A percentile compares a stretch with the other conserved stretches of the same genome.
These are phyloP conservation scores for Cyberlindnera saturnus DNA, from an alignment of 805 yeast species.

Conservation along the genomic window DNA sequence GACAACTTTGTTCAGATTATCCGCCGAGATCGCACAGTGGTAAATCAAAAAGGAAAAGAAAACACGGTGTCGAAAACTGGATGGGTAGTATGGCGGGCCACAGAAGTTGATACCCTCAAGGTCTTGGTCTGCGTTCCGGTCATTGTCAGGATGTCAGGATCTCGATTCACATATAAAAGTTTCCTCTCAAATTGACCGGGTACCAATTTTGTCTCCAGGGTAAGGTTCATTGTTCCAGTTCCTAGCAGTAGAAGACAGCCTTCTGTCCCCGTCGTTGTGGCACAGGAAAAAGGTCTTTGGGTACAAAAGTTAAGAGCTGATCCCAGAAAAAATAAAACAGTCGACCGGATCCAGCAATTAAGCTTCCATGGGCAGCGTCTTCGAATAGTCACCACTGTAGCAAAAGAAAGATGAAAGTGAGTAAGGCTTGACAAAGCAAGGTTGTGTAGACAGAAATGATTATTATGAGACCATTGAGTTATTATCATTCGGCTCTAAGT, in stretches of 20 bases:
- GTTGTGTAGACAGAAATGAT: neutral
- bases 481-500: neutral
- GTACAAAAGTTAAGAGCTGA: too few species aligned
- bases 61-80: constrained; percentile 15
- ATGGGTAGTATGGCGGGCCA: constrained; percentile 19
- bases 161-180: constrained; percentile 20
- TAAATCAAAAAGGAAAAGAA: neutral
- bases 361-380: too few species aligned
- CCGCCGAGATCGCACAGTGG: neutral
- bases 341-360: too few species aligned
- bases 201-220: too few species aligned
- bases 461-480: neutral
- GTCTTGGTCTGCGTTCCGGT: constrained; percentile 6
- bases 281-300: too few species aligned
- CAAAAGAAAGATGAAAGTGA: too few species aligned
- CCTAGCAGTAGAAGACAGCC: too few species aligned
- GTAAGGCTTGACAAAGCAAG: too few species aligned
- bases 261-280: too few species aligned
- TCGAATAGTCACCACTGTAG: too few species aligned
- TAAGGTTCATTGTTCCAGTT: neutral
- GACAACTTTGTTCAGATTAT: constrained; percentile 3
- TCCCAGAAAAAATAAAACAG: too few species aligned
- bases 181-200: constrained; percentile 13
- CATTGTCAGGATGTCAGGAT: constrained; percentile 5
- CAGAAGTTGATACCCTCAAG: constrained; percentile 17